Base-by-base conservation (phyloP, 2,329 filamentous ascomycete genomes). In the Venturia carpophila region DNA sequence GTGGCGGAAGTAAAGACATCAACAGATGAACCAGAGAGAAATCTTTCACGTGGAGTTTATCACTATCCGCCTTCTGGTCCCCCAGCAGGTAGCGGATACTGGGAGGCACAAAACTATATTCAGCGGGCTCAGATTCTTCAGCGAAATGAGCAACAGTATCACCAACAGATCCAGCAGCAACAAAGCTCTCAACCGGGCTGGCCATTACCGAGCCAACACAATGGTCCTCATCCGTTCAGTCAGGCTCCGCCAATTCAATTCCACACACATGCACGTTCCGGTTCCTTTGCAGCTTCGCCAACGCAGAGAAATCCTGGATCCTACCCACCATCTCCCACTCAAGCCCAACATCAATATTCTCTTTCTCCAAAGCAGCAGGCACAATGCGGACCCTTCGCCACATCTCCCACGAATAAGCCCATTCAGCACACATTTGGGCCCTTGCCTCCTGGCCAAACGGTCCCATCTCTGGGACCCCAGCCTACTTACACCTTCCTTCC, bases 101-200 rank as follows among this genome's bases (percentile, higher is more conserved):
- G 37, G 39, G 64, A 34, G 30, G 37, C 42, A 30, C 56, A 58
- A 41, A 56, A 34, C n/a, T n/a, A 45, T 10, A 37, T 58, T 21
- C 64, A 65, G n/a, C 55, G 55, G 21, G 27, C 34, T 37, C 64
- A 39, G 27, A 15, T 52, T 19, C 61, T 30, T 15, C 60, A 62
- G 60, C 43, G 39, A 11, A 42, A 62, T 30, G 39, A 62, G 21
- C 62, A 52, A 52, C 62, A 63, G 2, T 39, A 63, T 34, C 61
- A 49, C n/a, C 62, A 47, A 37, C 62, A 47, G 19, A 24, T 47
- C 15, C 62, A 63, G 47, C 62, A 63, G 27, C 42, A 30, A 43
- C 47, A 63, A 24, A 47, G 37, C 24, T 24, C 39, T 43, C 62
- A 47, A 52, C 17, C 34, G 60, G 30, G 37, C 34, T 49, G 37